Conservation (phyloP, 768 basidiomycete species). For the Austroboletus eburneus region DNA sequence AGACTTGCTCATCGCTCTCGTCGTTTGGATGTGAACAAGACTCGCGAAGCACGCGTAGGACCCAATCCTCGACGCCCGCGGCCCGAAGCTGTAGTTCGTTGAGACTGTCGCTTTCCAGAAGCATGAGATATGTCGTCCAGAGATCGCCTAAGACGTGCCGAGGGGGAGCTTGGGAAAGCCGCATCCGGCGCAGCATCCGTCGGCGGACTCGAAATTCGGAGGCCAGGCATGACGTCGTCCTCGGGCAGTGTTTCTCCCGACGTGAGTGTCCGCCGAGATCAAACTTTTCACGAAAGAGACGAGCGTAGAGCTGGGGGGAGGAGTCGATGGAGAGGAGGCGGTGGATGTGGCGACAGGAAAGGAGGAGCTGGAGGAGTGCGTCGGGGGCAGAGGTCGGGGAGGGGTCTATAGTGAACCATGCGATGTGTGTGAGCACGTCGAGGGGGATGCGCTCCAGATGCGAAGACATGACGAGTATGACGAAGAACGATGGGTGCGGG, state of each 20-base stretch:
- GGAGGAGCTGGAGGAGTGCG: constrained; percentile 41
- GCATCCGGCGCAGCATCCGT: constrained; percentile 45
- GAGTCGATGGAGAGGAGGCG: constrained; percentile 37
- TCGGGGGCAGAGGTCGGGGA: constrained; percentile 37
- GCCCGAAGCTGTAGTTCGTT: constrained; percentile 44
- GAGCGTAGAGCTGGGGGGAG: constrained; percentile 54
- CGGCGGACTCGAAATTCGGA: constrained; percentile 46
- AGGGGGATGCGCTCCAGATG: constrained; percentile 46
- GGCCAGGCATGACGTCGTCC: constrained; percentile 39
- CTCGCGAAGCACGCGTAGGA: constrained; percentile 21
- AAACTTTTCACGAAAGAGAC: constrained; percentile 49
- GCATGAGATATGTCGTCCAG: constrained; percentile 56
- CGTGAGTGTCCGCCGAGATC: constrained; percentile 33
- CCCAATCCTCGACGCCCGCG: constrained; percentile 36
- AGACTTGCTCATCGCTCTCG: constrained; percentile 12
- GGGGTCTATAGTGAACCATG: constrained; percentile 40
- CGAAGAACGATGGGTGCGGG: constrained; percentile 11
- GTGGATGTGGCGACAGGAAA: constrained; percentile 44
- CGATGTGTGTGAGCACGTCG: constrained; percentile 57
- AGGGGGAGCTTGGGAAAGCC: constrained; percentile 27
- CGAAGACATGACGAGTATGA: constrained; percentile 37
- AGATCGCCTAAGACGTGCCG: constrained; percentile 40
- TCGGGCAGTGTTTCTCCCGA: constrained; percentile 30
- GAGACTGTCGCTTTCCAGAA: constrained; percentile 50
- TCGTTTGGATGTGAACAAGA: constrained; percentile 4